phyloP scores from a whole-genome alignment of 1,139 yeast species.

The Meyerozyma elateridarum region DNA sequence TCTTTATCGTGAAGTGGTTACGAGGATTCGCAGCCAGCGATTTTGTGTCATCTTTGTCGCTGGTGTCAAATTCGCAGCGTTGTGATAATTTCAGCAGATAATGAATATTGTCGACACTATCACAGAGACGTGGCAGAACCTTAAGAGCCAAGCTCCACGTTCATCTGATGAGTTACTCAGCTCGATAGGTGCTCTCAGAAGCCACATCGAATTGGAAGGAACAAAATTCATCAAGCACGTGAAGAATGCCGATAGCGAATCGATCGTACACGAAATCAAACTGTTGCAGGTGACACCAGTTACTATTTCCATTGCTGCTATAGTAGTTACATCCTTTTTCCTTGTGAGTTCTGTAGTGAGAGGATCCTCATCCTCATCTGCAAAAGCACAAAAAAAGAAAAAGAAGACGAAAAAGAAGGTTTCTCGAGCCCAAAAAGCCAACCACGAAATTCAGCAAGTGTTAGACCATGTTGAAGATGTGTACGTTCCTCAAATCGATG shows the following conservation, averaged over 20 bases:
- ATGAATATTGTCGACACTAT: slow-evolving; percentile 1
- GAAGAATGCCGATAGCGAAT: slow-evolving; percentile 14
- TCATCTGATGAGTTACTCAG: slow-evolving; percentile 12
- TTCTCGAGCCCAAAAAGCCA: slow-evolving; percentile 41
- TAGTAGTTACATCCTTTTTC: slow-evolving; percentile 27
- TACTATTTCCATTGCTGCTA: slow-evolving; percentile 31
- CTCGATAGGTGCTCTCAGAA: slow-evolving; percentile 21
- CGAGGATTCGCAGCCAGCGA: not conserved
- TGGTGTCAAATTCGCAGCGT: slow-evolving; percentile 1
- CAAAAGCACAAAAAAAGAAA: slow-evolving; percentile 14
- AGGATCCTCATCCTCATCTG: slow-evolving; percentile 8
- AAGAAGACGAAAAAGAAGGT: slow-evolving; percentile 34
- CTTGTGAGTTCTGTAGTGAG: slow-evolving; percentile 13
- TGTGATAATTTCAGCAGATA: not conserved
- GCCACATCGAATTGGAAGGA: slow-evolving; percentile 20
- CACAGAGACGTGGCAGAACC: slow-evolving; percentile 21
- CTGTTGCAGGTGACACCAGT: slow-evolving; percentile 29
- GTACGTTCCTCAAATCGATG: slow-evolving; percentile 43
- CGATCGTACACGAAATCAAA: slow-evolving; percentile 27
- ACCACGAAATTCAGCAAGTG: slow-evolving; percentile 35
- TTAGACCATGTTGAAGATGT: slow-evolving; percentile 39
- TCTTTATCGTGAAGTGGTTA: not conserved
- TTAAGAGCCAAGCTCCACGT: slow-evolving; percentile 33
- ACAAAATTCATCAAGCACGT: slow-evolving; percentile 5
- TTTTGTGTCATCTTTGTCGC: not conserved